Conservation (phyloP, 2,329 filamentous ascomycete species). For the Cucurbitaria berberidis region DNA sequence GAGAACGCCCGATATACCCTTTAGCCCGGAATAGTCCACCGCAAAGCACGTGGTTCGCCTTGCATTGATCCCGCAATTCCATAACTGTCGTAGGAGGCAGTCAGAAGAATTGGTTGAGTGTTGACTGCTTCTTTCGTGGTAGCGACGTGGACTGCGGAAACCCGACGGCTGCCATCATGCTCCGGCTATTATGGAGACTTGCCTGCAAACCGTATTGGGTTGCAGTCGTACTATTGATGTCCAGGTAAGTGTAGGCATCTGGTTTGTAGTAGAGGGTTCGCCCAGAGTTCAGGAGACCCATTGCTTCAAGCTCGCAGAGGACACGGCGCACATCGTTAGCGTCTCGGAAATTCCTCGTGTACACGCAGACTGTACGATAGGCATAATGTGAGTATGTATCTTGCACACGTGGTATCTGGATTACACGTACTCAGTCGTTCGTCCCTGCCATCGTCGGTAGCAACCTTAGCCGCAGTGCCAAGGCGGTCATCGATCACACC, state of each 20-base stretch:
- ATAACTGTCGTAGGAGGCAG: too few relatives aligned
- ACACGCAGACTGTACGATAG: slow-evolving; percentile 62
- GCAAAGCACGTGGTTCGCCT: background rate
- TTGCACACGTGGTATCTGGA: background rate
- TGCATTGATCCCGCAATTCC: background rate
- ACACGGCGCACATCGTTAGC: slow-evolving; percentile 72
- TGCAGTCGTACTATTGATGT: slow-evolving; percentile 49
- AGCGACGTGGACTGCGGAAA: slow-evolving; percentile 5
- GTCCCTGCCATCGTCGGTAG: slow-evolving; percentile 57
- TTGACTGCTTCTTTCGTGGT: slow-evolving; percentile 21
- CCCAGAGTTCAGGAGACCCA: slow-evolving; percentile 62
- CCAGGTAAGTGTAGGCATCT: slow-evolving; percentile 60
- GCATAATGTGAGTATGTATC: background rate
- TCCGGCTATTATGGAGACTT: slow-evolving; percentile 52
- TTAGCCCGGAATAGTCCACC: background rate
- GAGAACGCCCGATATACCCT: background rate
- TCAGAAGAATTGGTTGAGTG: slow-evolving; percentile 1
- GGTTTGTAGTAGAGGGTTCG: slow-evolving; percentile 78
- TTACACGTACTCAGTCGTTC: slow-evolving; percentile 52
- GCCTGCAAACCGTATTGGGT: slow-evolving; percentile 50
- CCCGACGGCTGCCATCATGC: slow-evolving; percentile 34
- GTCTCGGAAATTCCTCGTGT: slow-evolving; percentile 77
- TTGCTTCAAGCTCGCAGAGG: slow-evolving; percentile 64
- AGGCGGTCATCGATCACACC: slow-evolving; percentile 73
- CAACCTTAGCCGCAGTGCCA: slow-evolving; percentile 76